Conservation (phyloP, 345 rosid species). For the Carallia brachiata region DNA sequence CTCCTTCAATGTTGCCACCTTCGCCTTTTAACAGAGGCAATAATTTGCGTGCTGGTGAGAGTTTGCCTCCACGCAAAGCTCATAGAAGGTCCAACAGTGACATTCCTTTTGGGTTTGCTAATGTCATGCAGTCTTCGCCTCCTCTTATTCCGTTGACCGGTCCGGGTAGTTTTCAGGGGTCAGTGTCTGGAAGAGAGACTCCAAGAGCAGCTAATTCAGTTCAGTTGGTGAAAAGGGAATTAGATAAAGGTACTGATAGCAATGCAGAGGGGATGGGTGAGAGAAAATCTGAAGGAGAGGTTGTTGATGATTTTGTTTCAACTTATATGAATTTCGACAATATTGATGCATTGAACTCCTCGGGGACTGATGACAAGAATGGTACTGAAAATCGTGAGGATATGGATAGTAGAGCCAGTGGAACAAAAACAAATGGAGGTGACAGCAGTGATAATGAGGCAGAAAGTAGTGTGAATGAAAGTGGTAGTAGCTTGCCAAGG, state of each 20-base stretch:
- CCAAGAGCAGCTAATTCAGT: conserved; percentile 35
- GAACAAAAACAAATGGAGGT: conserved; percentile 80
- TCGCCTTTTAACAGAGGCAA: conserved; percentile 55
- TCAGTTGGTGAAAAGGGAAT: conserved; percentile 52
- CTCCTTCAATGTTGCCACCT: conserved; percentile 61
- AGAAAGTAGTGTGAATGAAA: conserved; percentile 82
- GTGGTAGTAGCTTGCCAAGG: conserved; percentile 41
- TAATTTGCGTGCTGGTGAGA: conserved; percentile 48
- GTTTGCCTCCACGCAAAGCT: conserved; percentile 75
- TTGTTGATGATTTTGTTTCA: conserved; percentile 85
- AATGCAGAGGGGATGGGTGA: conserved; percentile 65
- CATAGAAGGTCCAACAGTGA: conserved; percentile 90
- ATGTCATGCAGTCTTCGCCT: conserved; percentile 56
- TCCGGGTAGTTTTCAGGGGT: conserved; percentile 43
- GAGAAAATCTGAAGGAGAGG: conserved; percentile 75
- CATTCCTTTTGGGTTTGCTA: conserved; percentile 67
- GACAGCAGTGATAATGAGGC: conserved; percentile 93
- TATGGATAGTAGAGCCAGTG: conserved; percentile 88
- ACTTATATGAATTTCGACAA: conserved; percentile 92
- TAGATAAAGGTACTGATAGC: conserved; percentile 51
- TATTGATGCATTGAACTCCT: conserved; percentile 77
- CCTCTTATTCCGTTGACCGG: conserved; percentile 53
- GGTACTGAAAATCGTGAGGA: conserved; percentile 75
- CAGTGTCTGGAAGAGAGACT: conserved; percentile 47
- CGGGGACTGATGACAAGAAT: conserved; percentile 69